Percentiles rank a stretch among this genome's conserved stretches.
Conservation (phyloP, 2,329 filamentous ascomycete genomes). For the Diaporthe nobilis region DNA sequence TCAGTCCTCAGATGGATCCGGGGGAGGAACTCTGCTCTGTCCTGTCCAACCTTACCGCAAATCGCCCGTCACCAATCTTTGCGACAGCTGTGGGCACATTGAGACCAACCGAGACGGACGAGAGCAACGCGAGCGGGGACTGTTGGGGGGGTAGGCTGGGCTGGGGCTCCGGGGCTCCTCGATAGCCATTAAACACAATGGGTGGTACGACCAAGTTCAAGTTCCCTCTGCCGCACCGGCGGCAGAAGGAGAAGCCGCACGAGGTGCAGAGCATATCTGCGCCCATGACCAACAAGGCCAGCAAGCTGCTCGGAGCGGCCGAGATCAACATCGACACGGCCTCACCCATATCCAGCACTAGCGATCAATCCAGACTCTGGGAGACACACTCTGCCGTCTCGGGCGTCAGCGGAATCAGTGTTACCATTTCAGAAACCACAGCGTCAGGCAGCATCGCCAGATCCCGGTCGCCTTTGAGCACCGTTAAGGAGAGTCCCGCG, state of each 20-base stretch:
- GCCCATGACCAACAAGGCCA: slow-evolving; percentile 63
- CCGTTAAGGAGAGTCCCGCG: slow-evolving; percentile 45
- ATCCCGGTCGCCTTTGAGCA: slow-evolving; percentile 29
- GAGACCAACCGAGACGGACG: background rate
- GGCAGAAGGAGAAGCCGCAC: slow-evolving; percentile 55
- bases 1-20: slow-evolving; percentile 39
- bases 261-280: slow-evolving; percentile 49
- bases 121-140: background rate
- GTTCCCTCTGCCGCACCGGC: slow-evolving; percentile 64
- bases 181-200: slow-evolving; percentile 30
- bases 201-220: slow-evolving; percentile 57
- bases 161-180: background rate
- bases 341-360: slow-evolving; percentile 45
- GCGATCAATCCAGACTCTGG: slow-evolving; percentile 53
- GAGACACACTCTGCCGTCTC: slow-evolving; percentile 58
- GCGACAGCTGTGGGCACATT: slow-evolving; percentile 3
- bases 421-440: slow-evolving; percentile 60
- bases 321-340: slow-evolving; percentile 58
- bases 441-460: slow-evolving; percentile 47
- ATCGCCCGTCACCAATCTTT: background rate
- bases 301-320: slow-evolving; percentile 64
- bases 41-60: background rate
- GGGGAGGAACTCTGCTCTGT: slow-evolving; percentile 28
- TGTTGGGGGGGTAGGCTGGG: background rate
- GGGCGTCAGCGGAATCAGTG: slow-evolving; percentile 62